Base-by-base conservation (phyloP, 495 filamentous ascomycete genomes). In the Lasiosphaeris hirsuta region DNA sequence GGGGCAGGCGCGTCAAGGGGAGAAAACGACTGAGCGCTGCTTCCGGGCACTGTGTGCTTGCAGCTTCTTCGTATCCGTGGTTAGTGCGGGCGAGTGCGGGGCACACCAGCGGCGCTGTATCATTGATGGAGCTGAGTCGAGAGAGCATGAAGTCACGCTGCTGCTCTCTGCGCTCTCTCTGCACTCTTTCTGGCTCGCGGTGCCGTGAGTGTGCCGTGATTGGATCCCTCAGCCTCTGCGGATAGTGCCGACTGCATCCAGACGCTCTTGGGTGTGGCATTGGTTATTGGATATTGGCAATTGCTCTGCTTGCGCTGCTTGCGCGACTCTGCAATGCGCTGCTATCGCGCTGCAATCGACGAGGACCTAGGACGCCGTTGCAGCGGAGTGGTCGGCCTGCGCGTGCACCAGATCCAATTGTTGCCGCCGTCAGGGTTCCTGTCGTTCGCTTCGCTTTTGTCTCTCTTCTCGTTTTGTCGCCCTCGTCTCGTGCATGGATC, bases 221-320 rank as follows among this genome's bases (percentile, higher is more conserved):
- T 51, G 49, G 49, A 40, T 17, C 14, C 1, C 35, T 34, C 40
- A 7, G 35, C n/a, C 5, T 15, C 40, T 23, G 13, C 36, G 35
- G 49, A 51, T 17, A 51, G 36, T 51, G 35, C 49, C 49, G 40
- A 40, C 13, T 40, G 49, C 49, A 51, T 40, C 35, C 35, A 19
- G 17, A 39, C 15, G 35, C 34, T 51, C 10, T 37, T 51, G 49
- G 14, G 49, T 40, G 34, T 36, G 23, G 23, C 23, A 30, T 30
- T 30, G 23, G 23, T 30, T 30, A 30, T 30, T 30, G 23, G 23
- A 30, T 30, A 30, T 30, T 30, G 23, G 23, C 23, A 30, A 30
- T 30, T 30, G 23, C 23, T 30, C 23, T 30, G 23, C 23, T 30
- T 30, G 23, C 23, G 23, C 23, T 30, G 23, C 23, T 30, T 30